Conservation (phyloP, 1,139 yeast genomes). For the Taiozyma sp. region DNA sequence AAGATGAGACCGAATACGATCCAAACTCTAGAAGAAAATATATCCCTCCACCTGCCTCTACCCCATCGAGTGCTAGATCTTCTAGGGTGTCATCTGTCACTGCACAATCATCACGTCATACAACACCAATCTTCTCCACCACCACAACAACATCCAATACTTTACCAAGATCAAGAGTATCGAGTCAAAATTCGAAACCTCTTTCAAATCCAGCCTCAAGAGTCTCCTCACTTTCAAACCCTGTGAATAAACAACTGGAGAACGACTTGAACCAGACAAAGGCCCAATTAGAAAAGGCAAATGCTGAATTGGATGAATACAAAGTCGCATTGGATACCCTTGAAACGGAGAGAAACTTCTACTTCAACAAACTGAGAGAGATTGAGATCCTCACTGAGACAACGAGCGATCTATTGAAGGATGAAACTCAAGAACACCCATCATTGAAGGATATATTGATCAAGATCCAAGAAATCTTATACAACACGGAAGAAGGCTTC, state of each 20-base stretch:
- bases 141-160: background rate
- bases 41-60: slow-evolving; percentile 22
- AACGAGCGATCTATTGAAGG: slow-evolving; percentile 45
- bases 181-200: slow-evolving; percentile 13
- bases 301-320: slow-evolving; percentile 47
- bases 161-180: slow-evolving; percentile 2
- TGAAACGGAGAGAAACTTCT: slow-evolving; percentile 79
- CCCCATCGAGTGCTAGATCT: slow-evolving; percentile 3
- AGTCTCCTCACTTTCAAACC: slow-evolving; percentile 16
- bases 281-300: slow-evolving; percentile 35
- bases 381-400: slow-evolving; percentile 78
- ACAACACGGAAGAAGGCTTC: slow-evolving; percentile 72
- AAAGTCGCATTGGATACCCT: slow-evolving; percentile 50
- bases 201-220: slow-evolving; percentile 23
- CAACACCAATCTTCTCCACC: slow-evolving; percentile 1
- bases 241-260: slow-evolving; percentile 24
- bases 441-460: slow-evolving; percentile 40
- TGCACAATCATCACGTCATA: slow-evolving; percentile 1
- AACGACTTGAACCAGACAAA: slow-evolving; percentile 30
- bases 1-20: slow-evolving; percentile 66
- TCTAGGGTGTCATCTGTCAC: slow-evolving; percentile 5
- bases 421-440: slow-evolving; percentile 29
- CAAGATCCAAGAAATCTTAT: slow-evolving; percentile 69
- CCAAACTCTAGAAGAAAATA: slow-evolving; percentile 50
- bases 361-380: slow-evolving; percentile 82